A percentile compares a stretch with the other conserved stretches of the same genome.
Evolutionary conservation across 2,329 filamentous ascomycete genomes (phyloP).

Genomic region (Rhynchosporium secalis): DNA sequence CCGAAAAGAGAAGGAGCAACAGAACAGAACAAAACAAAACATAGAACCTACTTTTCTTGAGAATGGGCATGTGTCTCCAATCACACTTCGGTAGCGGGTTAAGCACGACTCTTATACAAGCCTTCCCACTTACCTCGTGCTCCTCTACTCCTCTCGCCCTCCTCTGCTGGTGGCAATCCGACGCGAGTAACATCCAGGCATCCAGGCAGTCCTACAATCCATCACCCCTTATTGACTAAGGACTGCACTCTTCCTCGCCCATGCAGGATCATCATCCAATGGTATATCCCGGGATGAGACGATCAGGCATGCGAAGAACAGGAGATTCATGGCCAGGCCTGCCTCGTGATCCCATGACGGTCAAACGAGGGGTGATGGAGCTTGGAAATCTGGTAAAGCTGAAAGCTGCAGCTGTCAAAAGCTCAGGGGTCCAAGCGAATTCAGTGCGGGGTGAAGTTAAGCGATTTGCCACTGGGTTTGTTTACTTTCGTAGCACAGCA

Average conservation of each 20-base stretch:
- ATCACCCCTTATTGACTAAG: conserved; percentile 9
- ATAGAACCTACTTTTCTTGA: neutral
- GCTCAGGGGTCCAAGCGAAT: conserved; percentile 1
- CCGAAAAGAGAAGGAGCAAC: neutral
- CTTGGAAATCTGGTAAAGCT: neutral
- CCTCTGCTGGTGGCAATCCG: neutral
- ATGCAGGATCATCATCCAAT: neutral
- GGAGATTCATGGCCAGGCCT: neutral
- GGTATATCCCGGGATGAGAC: neutral
- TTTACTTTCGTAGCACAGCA: neutral
- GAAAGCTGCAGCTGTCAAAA: too few species aligned
- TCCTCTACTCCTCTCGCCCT: neutral
- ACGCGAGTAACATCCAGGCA: neutral
- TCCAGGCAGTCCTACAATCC: neutral
- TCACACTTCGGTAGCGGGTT: neutral
- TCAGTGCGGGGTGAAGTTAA: conserved; percentile 11
- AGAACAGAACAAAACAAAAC: neutral
- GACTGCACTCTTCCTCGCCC: neutral
- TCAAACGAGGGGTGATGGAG: neutral
- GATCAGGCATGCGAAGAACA: neutral
- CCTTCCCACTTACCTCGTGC: neutral
- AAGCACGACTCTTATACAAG: conserved; percentile 3
- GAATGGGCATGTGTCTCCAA: neutral
- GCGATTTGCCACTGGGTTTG: conserved; percentile 1
- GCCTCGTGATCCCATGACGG: neutral